A percentile compares a stretch with the other conserved stretches of the same genome.
These are phyloP conservation scores for Fusarium sp. DNA, from an alignment of 2,329 filamentous ascomycete genomes.

Conservation along the genomic window DNA sequence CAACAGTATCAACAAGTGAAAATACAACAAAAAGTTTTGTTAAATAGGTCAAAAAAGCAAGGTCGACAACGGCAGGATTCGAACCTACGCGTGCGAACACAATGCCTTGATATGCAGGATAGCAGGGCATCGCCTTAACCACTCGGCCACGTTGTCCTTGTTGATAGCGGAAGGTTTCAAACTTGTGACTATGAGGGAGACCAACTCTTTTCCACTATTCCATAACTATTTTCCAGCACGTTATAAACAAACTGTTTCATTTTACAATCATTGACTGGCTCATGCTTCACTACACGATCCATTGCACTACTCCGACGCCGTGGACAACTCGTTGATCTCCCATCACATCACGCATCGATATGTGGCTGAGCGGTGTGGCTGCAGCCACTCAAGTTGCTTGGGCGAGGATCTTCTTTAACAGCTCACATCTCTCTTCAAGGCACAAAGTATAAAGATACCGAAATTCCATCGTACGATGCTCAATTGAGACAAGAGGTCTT, in stretches of 20 bases:
- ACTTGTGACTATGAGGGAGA: neutral
- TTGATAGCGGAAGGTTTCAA: neutral
- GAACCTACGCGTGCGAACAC: neutral
- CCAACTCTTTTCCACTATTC: neutral
- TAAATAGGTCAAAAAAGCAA: neutral
- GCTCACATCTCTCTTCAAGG: neutral
- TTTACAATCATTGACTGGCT: neutral
- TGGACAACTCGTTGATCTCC: too few species aligned
- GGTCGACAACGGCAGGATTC: neutral
- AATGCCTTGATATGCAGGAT: neutral
- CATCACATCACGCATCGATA: neutral
- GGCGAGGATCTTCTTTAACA: neutral
- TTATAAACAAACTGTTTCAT: neutral
- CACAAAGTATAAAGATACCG: neutral
- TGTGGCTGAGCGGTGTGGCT: neutral
- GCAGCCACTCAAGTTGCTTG: neutral
- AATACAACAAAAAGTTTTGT: neutral
- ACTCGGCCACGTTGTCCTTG: neutral
- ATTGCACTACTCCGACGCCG: neutral
- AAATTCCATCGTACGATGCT: neutral
- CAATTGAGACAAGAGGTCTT: neutral
- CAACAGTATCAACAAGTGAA: too few species aligned
- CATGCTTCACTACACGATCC: neutral
- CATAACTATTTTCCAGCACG: neutral
- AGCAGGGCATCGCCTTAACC: constrained; percentile 1